These are phyloP conservation scores for Myotisia sp. DNA, from an alignment of 2,329 filamentous ascomycete species.

Conservation along the genomic window DNA sequence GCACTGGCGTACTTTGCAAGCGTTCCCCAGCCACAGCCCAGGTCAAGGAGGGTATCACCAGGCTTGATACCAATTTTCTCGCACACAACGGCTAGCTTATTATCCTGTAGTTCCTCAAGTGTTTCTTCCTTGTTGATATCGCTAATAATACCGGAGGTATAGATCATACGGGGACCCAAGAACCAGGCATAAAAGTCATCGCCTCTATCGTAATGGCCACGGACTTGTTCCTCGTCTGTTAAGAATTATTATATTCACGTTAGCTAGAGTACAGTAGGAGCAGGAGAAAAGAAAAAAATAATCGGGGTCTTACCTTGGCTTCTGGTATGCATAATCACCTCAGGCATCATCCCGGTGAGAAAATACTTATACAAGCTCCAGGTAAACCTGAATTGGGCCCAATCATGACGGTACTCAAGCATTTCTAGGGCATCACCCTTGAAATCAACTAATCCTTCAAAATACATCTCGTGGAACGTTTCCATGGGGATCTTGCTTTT, in stretches of 20 bases:
- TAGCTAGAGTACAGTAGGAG: slow-evolving; percentile 3
- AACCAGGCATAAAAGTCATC: slow-evolving; percentile 99
- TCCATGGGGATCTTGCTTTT: slow-evolving; percentile 44
- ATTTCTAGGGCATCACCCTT: slow-evolving; percentile 83
- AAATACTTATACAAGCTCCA: slow-evolving; percentile 74
- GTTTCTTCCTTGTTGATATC: slow-evolving; percentile 77
- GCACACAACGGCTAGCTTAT: slow-evolving; percentile 89
- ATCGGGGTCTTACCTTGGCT: slow-evolving; percentile 66
- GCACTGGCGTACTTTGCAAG: slow-evolving; percentile 83
- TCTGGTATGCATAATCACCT: slow-evolving; percentile 82
- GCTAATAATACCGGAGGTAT: slow-evolving; percentile 87
- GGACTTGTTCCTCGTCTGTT: slow-evolving; percentile 88
- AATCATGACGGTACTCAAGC: slow-evolving; percentile 90
- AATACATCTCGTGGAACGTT: slow-evolving; percentile 97
- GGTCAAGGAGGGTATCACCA: slow-evolving; percentile 75
- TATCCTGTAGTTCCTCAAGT: slow-evolving; percentile 91
- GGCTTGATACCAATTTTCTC: slow-evolving; percentile 81
- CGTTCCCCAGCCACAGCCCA: slow-evolving; percentile 96
- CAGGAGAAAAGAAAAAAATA: neutral
- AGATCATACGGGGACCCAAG: slow-evolving; percentile 95
- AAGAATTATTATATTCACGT: slow-evolving; percentile 15
- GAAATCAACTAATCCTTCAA: slow-evolving; percentile 86
- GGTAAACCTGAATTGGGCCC: slow-evolving; percentile 90
- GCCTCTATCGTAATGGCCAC: slow-evolving; percentile 92
- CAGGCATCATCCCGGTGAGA: slow-evolving; percentile 72